Evolutionary conservation across 208 protist genomes (phyloP).

Genomic region (Leishmania arabica): DNA sequence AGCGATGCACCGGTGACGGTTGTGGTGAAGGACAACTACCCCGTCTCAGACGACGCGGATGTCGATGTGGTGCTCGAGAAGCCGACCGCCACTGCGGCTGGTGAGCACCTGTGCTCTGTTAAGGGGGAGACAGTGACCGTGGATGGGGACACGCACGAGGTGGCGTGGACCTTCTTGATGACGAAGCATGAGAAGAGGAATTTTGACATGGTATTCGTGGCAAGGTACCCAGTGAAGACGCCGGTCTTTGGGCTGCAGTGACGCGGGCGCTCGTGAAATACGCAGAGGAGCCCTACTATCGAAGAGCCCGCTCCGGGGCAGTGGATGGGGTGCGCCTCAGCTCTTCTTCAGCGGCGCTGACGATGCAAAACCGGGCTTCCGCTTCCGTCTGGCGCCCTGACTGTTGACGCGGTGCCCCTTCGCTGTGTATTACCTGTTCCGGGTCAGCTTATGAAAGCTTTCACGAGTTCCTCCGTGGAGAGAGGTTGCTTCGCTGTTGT

Average conservation of each 20-base stretch:
- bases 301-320: not conserved
- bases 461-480: not conserved
- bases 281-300: not conserved
- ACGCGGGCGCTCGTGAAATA: not conserved
- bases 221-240: conserved; percentile 29
- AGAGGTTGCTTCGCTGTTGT: not conserved
- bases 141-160: conserved; percentile 39
- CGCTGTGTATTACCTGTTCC: not conserved
- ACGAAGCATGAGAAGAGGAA: conserved; percentile 27
- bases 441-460: not conserved
- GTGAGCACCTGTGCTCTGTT: not conserved
- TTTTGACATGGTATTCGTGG: conserved; percentile 42
- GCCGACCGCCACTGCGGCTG: conserved; percentile 10
- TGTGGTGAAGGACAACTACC: conserved; percentile 62
- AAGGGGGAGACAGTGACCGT: conserved; percentile 30
- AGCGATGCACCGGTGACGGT: conserved; percentile 28
- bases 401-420: not conserved
- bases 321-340: not conserved
- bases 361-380: not conserved
- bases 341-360: not conserved
- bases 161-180: conserved; percentile 46
- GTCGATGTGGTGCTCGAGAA: conserved; percentile 37
- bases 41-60: conserved; percentile 41
- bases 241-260: conserved; percentile 31
- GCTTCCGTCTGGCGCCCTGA: not conserved